Evolutionary conservation across 495 filamentous ascomycete species (phyloP).

Genomic region (Cercophora newfieldiana): DNA sequence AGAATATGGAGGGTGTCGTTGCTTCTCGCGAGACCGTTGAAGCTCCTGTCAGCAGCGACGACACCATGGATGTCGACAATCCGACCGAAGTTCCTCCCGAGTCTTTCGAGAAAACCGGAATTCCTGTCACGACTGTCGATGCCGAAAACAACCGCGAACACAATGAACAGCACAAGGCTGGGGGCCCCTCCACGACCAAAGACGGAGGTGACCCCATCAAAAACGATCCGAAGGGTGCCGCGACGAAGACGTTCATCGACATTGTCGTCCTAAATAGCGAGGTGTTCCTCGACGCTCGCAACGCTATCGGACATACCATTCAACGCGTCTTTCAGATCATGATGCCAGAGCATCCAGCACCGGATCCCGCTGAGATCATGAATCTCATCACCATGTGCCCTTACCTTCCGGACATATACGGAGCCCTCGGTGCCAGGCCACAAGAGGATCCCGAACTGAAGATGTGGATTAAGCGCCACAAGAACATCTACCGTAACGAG

Average conservation of each 20-base stretch:
- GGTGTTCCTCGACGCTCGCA: neutral
- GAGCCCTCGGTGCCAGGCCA: neutral
- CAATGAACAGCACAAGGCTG: too few species aligned
- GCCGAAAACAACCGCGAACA: too few species aligned
- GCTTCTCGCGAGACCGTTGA: too few species aligned
- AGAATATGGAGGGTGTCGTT: too few species aligned
- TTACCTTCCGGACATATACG: neutral
- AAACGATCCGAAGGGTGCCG: too few species aligned
- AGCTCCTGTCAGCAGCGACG: too few species aligned
- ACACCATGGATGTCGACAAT: too few species aligned
- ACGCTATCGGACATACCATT: neutral
- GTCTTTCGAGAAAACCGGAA: too few species aligned
- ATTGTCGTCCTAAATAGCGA: neutral
- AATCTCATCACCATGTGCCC: neutral
- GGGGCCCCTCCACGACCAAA: too few species aligned
- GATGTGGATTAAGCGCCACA: neutral
- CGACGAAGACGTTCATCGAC: neutral
- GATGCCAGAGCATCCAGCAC: neutral
- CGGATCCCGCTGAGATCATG: neutral
- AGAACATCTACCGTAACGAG: neutral
- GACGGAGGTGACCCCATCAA: too few species aligned
- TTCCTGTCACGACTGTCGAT: too few species aligned
- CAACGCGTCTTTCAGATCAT: neutral
- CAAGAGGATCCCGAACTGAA: neutral
- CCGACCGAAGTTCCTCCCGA: too few species aligned